These are phyloP conservation scores for Phaffomyces thermotolerans DNA, from an alignment of 805 yeast genomes.

Conservation along the genomic window DNA sequence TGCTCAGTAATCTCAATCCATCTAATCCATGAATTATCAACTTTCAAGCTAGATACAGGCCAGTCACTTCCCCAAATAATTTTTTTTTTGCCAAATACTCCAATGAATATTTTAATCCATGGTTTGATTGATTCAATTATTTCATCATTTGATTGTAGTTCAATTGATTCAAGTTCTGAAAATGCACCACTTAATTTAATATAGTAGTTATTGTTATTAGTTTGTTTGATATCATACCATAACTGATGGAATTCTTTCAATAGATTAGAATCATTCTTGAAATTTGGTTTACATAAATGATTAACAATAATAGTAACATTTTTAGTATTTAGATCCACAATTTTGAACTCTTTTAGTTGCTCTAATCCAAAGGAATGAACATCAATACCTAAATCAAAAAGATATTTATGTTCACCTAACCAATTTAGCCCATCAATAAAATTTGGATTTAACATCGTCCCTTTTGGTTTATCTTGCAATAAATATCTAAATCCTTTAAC, in stretches of 20 bases:
- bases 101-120: slow-evolving; percentile 26
- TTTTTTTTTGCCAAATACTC: slow-evolving; percentile 26
- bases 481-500: slow-evolving; percentile 37
- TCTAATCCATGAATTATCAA: slow-evolving; percentile 12
- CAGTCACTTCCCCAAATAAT: slow-evolving; percentile 39
- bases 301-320: slow-evolving; percentile 30
- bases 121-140: slow-evolving; percentile 21
- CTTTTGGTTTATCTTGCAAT: slow-evolving; percentile 35
- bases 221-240: slow-evolving; percentile 16
- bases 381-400: slow-evolving; percentile 40
- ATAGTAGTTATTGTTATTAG: slow-evolving; percentile 18
- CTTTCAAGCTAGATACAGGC: slow-evolving; percentile 31
- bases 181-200: slow-evolving; percentile 37
- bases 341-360: slow-evolving; percentile 33
- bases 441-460: slow-evolving; percentile 24
- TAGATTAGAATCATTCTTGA: slow-evolving; percentile 7
- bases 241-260: slow-evolving; percentile 21
- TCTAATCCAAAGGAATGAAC: slow-evolving; percentile 30
- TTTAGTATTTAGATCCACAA: slow-evolving; percentile 24
- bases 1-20: slow-evolving; percentile 22
- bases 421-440: slow-evolving; percentile 30
- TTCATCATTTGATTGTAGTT: slow-evolving; percentile 16
- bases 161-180: slow-evolving; percentile 22
- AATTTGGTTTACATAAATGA: slow-evolving; percentile 37
- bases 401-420: slow-evolving; percentile 24